Conservation (phyloP, 148 eudicot genomes). For the Rhododendron ferrugineum region DNA sequence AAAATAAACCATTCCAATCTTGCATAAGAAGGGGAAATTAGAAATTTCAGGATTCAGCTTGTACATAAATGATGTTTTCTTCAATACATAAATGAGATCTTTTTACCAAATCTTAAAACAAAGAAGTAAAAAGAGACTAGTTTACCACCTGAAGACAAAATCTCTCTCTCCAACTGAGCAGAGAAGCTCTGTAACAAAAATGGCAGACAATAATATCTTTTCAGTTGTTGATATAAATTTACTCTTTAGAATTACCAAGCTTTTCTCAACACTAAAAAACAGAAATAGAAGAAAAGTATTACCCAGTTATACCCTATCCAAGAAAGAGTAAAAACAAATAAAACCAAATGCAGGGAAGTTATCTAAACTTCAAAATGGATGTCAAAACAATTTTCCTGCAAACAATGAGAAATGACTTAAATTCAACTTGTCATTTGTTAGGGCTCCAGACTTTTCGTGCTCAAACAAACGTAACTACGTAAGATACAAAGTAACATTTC, state of each 20-base stretch:
- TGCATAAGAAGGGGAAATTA: background rate
- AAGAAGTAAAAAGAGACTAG: background rate
- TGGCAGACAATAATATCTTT: background rate
- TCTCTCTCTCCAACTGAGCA: slow-evolving; percentile 89
- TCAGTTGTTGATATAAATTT: slow-evolving; percentile 2
- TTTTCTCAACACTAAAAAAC: background rate
- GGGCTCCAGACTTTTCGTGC: background rate
- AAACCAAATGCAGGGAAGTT: background rate
- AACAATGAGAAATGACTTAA: background rate
- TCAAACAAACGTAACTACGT: too few species aligned
- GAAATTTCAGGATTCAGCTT: background rate
- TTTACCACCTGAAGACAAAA: slow-evolving; percentile 65
- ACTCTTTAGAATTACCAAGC: background rate
- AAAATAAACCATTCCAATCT: background rate
- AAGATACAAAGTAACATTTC: background rate
- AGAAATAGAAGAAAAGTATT: background rate
- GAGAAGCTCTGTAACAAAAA: slow-evolving; percentile 64
- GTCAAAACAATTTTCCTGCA: background rate
- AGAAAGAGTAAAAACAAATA: background rate
- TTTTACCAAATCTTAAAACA: slow-evolving; percentile 1
- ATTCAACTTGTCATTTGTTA: background rate
- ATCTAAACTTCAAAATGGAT: background rate
- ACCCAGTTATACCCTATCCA: background rate
- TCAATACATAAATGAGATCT: background rate
- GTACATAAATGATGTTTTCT: background rate